phyloP scores from a whole-genome alignment of 169 alveolate species.

The Plasmodium reichenowi region DNA sequence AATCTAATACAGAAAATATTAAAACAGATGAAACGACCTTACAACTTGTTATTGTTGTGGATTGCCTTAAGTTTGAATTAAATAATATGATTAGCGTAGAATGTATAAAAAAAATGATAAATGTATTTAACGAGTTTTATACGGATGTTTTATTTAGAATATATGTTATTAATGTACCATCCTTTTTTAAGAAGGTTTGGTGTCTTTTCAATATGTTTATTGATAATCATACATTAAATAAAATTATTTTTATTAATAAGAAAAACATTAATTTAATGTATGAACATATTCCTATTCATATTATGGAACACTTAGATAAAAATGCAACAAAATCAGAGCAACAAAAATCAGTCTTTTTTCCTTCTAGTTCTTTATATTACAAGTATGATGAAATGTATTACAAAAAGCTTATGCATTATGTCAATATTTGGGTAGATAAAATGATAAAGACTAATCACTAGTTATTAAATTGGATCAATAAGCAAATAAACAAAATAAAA shows the following conservation, averaged over 20 bases:
- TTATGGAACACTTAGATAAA: slow-evolving; percentile 58
- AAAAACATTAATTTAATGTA: slow-evolving; percentile 68
- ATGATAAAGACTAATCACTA: slow-evolving; percentile 36
- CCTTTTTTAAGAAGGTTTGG: slow-evolving; percentile 72
- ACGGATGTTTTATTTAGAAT: slow-evolving; percentile 65
- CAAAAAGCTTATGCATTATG: slow-evolving; percentile 19
- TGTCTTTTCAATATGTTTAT: slow-evolving; percentile 64
- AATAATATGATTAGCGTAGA: slow-evolving; percentile 68
- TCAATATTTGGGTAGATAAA: slow-evolving; percentile 32
- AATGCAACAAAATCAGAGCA: background rate
- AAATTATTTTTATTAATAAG: slow-evolving; percentile 65
- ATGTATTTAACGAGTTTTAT: slow-evolving; percentile 62
- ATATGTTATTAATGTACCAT: slow-evolving; percentile 49
- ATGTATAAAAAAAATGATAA: slow-evolving; percentile 67
- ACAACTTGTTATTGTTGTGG: slow-evolving; percentile 60
- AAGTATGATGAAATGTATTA: slow-evolving; percentile 61
- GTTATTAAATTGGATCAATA: background rate
- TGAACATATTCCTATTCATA: slow-evolving; percentile 32
- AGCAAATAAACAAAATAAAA: background rate
- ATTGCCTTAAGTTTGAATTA: slow-evolving; percentile 57
- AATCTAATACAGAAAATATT: background rate
- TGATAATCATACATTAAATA: slow-evolving; percentile 72
- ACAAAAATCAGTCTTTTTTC: slow-evolving; percentile 41
- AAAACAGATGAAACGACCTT: slow-evolving; percentile 18
- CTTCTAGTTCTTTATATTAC: slow-evolving; percentile 60